Percentiles rank a stretch among this genome's conserved stretches.
These are phyloP conservation scores for Kurtzmaniella quercitrusa DNA, from an alignment of 1,139 yeast genomes.

Conservation along the genomic window DNA sequence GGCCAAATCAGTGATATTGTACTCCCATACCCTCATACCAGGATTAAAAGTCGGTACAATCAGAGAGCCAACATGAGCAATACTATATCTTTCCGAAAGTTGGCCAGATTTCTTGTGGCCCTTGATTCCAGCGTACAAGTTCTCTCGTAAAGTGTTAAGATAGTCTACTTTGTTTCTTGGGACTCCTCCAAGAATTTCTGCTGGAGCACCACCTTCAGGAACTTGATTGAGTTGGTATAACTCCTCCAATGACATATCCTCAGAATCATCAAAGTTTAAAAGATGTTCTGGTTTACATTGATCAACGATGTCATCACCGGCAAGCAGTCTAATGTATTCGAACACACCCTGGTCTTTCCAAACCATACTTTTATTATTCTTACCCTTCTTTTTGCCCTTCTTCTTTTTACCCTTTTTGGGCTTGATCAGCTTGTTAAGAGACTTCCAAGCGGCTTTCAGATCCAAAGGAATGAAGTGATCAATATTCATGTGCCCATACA, in stretches of 20 bases:
- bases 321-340: constrained; percentile 6
- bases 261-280: not conserved
- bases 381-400: constrained; percentile 7
- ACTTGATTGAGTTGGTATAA: constrained; percentile 3
- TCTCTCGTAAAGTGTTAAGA: constrained; percentile 52
- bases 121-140: constrained; percentile 45
- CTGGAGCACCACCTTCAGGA: constrained; percentile 2
- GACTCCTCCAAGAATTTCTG: constrained; percentile 48
- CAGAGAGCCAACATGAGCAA: constrained; percentile 69
- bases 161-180: constrained; percentile 63
- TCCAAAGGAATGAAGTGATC: constrained; percentile 82
- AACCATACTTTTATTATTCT: constrained; percentile 3
- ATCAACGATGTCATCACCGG: not conserved
- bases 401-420: constrained; percentile 7
- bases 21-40: constrained; percentile 81
- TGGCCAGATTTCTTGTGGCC: constrained; percentile 42
- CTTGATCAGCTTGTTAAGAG: constrained; percentile 16
- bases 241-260: constrained; percentile 5
- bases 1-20: constrained; percentile 57
- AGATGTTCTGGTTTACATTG: constrained; percentile 12
- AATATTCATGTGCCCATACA: constrained; percentile 85
- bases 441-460: constrained; percentile 60
- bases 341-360: constrained; percentile 1
- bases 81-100: constrained; percentile 55
- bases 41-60: constrained; percentile 87